A percentile compares a stretch with the other conserved stretches of the same genome.
Conservation (phyloP, 1,139 yeast genomes). For the Geotrichum europaeum region DNA sequence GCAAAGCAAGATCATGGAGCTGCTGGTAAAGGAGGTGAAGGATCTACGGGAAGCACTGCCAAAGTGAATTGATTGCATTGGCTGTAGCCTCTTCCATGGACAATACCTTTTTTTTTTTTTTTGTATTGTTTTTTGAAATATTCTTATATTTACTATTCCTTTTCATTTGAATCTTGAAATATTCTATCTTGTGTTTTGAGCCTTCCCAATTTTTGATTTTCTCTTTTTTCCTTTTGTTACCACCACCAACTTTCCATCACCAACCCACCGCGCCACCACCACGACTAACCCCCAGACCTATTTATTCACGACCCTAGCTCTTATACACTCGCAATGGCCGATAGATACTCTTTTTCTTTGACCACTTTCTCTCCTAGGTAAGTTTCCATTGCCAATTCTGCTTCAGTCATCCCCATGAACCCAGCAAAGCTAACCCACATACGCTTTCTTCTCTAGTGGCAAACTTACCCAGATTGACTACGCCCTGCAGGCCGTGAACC, state of each 20-base stretch:
- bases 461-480: conserved; percentile 96
- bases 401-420: background rate
- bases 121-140: background rate
- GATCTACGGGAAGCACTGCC: background rate
- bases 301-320: conserved; percentile 13
- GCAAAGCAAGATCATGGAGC: background rate
- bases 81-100: background rate
- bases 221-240: conserved; percentile 16
- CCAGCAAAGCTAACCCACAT: background rate
- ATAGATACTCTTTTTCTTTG: conserved; percentile 93
- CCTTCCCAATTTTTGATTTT: background rate
- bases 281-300: background rate
- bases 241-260: conserved; percentile 4
- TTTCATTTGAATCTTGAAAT: background rate
- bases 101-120: background rate
- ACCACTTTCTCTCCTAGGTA: conserved; percentile 96
- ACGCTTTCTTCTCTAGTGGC: conserved; percentile 51
- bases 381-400: conserved; percentile 32
- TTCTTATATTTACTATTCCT: background rate
- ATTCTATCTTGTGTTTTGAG: background rate
- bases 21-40: background rate
- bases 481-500: conserved; percentile 95
- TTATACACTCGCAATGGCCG: conserved; percentile 60
- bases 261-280: background rate
- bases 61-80: background rate